A percentile compares a stretch with the other conserved stretches of the same genome.
Evolutionary conservation across 2,329 filamentous ascomycete genomes (phyloP).

Genomic region (Penicillium sp.): DNA sequence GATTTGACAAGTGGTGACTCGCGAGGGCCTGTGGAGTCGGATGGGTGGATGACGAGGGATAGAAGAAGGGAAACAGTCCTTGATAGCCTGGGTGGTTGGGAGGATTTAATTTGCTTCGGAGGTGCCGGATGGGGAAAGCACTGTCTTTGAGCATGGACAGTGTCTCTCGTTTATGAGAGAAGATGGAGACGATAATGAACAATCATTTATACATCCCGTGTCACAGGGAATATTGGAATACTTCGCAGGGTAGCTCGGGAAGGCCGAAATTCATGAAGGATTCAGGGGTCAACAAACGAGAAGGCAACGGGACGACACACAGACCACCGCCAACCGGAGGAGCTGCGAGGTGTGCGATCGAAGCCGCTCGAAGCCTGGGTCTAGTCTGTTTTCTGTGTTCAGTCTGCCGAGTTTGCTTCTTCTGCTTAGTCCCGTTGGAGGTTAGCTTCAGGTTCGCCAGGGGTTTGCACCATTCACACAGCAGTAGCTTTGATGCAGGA

Average conservation of each 20-base stretch:
- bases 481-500: background rate
- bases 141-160: background rate
- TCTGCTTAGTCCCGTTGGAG: background rate
- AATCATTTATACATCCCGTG: background rate
- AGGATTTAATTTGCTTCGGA: background rate
- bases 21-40: constrained; percentile 2
- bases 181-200: background rate
- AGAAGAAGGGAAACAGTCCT: background rate
- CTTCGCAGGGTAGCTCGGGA: background rate
- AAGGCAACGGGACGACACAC: background rate
- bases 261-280: background rate
- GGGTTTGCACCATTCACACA: constrained; percentile 12
- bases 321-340: background rate
- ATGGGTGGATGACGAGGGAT: background rate
- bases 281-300: background rate
- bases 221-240: background rate
- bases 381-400: too few species aligned
- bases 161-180: background rate
- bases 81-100: background rate
- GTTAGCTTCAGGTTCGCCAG: constrained; percentile 1
- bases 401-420: background rate
- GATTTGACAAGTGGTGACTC: constrained; percentile 11
- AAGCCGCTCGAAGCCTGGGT: background rate
- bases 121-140: background rate
- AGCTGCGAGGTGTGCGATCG: background rate